Evolutionary conservation across 73 alveolate species (phyloP).

Genomic region (Tetrahymena borealis): DNA sequence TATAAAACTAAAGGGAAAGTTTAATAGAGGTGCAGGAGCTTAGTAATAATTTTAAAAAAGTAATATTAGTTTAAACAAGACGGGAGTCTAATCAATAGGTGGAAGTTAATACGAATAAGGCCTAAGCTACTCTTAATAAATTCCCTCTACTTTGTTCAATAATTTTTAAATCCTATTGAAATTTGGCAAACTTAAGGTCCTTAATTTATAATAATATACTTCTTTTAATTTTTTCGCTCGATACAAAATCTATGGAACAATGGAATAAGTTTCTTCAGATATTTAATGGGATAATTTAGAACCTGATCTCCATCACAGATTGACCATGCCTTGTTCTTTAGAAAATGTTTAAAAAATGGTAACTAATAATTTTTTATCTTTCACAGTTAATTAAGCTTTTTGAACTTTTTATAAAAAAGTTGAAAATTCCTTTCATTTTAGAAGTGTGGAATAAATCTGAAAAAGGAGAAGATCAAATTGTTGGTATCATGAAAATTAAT

Average conservation of each 20-base stretch:
- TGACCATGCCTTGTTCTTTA: neutral
- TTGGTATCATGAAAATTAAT: neutral
- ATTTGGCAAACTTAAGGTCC: neutral
- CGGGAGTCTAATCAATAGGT: neutral
- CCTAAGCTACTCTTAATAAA: neutral
- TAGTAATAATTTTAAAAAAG: neutral
- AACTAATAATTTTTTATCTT: neutral
- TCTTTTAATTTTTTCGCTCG: neutral
- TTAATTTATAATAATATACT: neutral
- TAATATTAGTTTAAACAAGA: neutral
- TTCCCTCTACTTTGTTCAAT: neutral
- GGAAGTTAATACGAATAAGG: neutral
- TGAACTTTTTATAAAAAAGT: neutral
- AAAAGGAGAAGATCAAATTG: neutral
- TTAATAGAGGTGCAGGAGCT: neutral
- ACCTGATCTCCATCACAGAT: neutral
- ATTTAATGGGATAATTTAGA: neutral
- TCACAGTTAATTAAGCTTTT: neutral
- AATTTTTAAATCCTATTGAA: neutral
- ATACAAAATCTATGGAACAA: neutral
- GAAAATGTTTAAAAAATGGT: neutral
- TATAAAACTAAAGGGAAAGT: neutral
- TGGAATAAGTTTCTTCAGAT: neutral
- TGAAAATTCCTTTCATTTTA: neutral
- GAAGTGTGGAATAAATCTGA: neutral